A percentile compares a stretch with the other conserved stretches of the same genome.
Evolutionary conservation across 2,329 filamentous ascomycete species (phyloP).

Genomic region (Colletotrichum tabaci): DNA sequence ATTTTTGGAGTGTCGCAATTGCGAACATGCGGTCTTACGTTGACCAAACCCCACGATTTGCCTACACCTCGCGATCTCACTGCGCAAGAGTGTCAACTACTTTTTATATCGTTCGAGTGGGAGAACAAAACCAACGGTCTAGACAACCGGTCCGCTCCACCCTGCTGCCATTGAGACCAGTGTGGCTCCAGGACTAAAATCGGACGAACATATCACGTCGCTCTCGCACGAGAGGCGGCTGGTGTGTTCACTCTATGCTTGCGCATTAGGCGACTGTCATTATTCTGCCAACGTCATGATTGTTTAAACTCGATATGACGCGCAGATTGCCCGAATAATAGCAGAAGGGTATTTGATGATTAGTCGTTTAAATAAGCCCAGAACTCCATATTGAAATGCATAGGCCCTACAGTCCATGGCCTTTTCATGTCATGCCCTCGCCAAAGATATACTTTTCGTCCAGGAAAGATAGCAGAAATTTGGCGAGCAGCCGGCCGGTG

Average conservation of each 20-base stretch:
- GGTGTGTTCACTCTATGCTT: background rate
- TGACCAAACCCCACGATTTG: constrained; percentile 67
- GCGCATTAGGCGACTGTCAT: background rate
- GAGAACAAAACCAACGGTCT: constrained; percentile 75
- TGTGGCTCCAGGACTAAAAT: constrained; percentile 76
- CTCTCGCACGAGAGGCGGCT: background rate
- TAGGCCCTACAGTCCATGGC: too few species aligned
- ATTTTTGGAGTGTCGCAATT: background rate
- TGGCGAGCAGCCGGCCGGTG: constrained; percentile 66
- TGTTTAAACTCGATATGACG: background rate
- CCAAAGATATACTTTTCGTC: constrained; percentile 66
- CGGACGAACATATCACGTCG: constrained; percentile 66
- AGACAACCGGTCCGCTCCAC: constrained; percentile 79
- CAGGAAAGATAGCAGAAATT: constrained; percentile 69
- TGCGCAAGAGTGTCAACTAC: constrained; percentile 73
- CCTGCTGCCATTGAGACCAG: constrained; percentile 70
- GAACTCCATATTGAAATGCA: background rate
- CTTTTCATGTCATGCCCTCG: constrained; percentile 4
- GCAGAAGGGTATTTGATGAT: constrained; percentile 18
- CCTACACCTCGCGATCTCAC: constrained; percentile 72
- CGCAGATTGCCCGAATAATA: background rate
- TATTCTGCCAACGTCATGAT: background rate
- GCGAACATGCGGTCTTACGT: background rate
- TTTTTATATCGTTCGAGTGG: constrained; percentile 69
- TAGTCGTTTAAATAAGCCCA: background rate